Conservation (phyloP, 495 filamentous ascomycete genomes). For the Hypoxylon lienhwacheense region DNA sequence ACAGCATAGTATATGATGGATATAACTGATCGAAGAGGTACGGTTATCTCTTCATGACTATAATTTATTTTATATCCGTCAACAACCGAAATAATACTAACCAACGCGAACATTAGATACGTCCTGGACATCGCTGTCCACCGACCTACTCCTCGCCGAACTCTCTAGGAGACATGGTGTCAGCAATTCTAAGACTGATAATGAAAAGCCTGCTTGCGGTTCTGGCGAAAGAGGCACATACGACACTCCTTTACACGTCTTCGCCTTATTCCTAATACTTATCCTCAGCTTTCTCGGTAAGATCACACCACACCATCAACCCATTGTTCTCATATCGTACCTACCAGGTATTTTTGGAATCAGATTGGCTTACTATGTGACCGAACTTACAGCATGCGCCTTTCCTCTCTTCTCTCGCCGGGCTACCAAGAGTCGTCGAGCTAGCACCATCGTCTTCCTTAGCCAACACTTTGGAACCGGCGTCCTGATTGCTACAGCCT, state of each 20-base stretch:
- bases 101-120: constrained; percentile 13
- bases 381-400: constrained; percentile 53
- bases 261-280: constrained; percentile 77
- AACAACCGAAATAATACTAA: constrained; percentile 2
- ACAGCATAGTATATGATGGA: neutral
- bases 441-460: constrained; percentile 63
- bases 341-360: too few relatives aligned
- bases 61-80: neutral
- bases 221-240: constrained; percentile 62
- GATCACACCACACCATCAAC: constrained; percentile 1
- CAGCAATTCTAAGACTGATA: constrained; percentile 26
- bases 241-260: constrained; percentile 69
- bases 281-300: constrained; percentile 71
- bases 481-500: constrained; percentile 85
- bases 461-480: constrained; percentile 86
- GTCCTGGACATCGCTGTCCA: constrained; percentile 54
- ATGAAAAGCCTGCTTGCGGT: constrained; percentile 60
- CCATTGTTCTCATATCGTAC: constrained; percentile 19
- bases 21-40: too few relatives aligned
- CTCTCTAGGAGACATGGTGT: constrained; percentile 47
- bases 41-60: neutral
- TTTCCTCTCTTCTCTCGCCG: constrained; percentile 61
- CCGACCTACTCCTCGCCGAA: constrained; percentile 54
- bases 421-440: constrained; percentile 47
- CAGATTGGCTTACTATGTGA: constrained; percentile 1